Percentiles rank a stretch among this genome's conserved stretches.
phyloP scores from a whole-genome alignment of 1,284 basidiomycete species.

The Austropuccinia psidii region DNA sequence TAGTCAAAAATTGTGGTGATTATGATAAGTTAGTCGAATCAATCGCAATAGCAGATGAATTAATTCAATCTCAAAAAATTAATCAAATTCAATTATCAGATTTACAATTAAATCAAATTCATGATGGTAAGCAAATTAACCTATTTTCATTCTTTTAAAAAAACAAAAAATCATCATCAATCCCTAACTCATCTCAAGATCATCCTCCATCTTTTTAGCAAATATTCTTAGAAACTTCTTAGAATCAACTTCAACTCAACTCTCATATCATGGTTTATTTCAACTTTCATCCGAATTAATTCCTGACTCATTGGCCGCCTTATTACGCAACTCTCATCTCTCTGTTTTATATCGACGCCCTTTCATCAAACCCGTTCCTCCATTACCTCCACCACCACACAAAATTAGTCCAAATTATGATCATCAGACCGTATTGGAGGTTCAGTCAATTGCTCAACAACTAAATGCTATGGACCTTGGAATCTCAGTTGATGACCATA shows the following conservation, averaged over 20 bases:
- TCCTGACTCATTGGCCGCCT: constrained; percentile 55
- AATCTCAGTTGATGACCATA: neutral
- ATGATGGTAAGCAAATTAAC: neutral
- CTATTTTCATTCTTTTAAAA: neutral
- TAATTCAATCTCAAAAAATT: constrained; percentile 55
- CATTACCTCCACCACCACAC: constrained; percentile 37
- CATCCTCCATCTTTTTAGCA: constrained; percentile 52
- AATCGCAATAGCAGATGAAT: constrained; percentile 66
- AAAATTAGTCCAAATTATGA: constrained; percentile 40
- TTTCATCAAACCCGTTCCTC: constrained; percentile 37
- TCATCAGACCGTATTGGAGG: constrained; percentile 41
- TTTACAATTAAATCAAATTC: neutral
- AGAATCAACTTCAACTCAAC: constrained; percentile 64
- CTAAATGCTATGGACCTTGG: neutral
- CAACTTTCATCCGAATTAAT: constrained; percentile 45
- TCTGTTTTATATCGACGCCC: constrained; percentile 68
- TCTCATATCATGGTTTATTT: constrained; percentile 68
- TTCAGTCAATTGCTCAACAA: constrained; percentile 37
- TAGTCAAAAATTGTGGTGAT: constrained; percentile 52
- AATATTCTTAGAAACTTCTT: constrained; percentile 63
- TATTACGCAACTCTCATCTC: constrained; percentile 83
- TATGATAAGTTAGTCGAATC: constrained; percentile 58
- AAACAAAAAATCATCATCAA: neutral
- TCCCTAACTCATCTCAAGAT: neutral
- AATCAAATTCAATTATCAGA: constrained; percentile 14